Evolutionary conservation across 2,329 filamentous ascomycete genomes (phyloP), one percentile per base, ranked within the genome.

Genomic region (Fusarium cyanostomum): DNA sequence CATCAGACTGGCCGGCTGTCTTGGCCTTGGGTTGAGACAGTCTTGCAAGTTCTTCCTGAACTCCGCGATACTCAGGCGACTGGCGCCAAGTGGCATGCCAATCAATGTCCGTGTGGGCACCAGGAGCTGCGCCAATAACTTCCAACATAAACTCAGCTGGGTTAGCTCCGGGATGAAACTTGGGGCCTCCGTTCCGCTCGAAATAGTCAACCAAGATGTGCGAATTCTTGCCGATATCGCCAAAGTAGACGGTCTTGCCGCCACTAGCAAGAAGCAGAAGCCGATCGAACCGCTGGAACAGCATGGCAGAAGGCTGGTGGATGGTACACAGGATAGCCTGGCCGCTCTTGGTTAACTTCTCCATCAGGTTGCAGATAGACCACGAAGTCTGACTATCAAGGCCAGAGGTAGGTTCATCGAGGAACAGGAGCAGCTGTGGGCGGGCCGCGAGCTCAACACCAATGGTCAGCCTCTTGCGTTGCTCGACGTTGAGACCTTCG

Each of bases 231-330:
- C 87, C 87, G 18, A 89, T 84, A 1, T 88, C 82, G 7, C 87
- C 87, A 72, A 90, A 90, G 70, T 91, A 91, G 3, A 90, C 86
- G 0, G 87, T 90, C 70, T 82, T 85, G 3, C 88, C 88, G 34
- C 88, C 88, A 53, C 79, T 82, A 16, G 86, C 85, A 3, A 91
- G 80, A 72, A 90, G 87, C 1, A 89, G 77, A 3, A 89, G 77
- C 5, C 83, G 82, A 60, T 90, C 87, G 53, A 89, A 84, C 18
- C 79, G 74, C 51, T 82, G 77, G 65, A 86, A 86, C 1, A 86
- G 73, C 45, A 83, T 78, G 0, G 82, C 81, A 21, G 77, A 80
- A 1, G 83, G 83, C 65, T 86, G 83, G 64, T 86, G 83, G 13
- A 86, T 81, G 0, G 83, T 85, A 52, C 82, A 83, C 1, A 86